phyloP scores from a whole-genome alignment of 768 basidiomycete species.

The Boletus edulis region DNA sequence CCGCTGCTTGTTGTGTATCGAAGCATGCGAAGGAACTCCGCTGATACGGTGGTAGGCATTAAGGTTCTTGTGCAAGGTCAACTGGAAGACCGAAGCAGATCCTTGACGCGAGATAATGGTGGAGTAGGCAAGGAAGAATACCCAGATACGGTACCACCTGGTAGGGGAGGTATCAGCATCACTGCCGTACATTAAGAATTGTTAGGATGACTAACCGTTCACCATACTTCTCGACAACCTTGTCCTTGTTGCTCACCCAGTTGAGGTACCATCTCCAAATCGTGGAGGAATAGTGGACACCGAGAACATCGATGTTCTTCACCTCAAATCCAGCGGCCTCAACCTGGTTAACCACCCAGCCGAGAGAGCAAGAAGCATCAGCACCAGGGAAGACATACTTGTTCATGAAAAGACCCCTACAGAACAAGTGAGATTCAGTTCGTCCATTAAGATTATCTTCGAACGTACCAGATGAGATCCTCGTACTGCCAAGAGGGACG shows the following conservation, averaged over 20 bases:
- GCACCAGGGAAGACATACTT: constrained; percentile 99
- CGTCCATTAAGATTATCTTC: background rate
- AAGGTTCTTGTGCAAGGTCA: constrained; percentile 97
- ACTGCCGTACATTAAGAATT: too few relatives aligned
- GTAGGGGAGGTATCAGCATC: background rate
- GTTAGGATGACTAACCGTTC: constrained; percentile 46
- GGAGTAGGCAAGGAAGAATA: constrained; percentile 93
- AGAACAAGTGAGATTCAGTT: background rate
- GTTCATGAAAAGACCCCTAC: constrained; percentile 94
- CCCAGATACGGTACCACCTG: constrained; percentile 92
- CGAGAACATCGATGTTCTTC: constrained; percentile 94
- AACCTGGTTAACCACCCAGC: constrained; percentile 88
- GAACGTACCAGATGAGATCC: constrained; percentile 84
- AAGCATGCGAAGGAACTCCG: constrained; percentile 78
- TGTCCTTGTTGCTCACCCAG: constrained; percentile 93
- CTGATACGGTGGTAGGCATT: constrained; percentile 92
- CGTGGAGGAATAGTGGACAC: constrained; percentile 95
- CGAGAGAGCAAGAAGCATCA: constrained; percentile 92
- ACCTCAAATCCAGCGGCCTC: constrained; percentile 95
- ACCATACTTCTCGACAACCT: constrained; percentile 86
- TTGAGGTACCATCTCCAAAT: constrained; percentile 94
- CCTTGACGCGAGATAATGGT: constrained; percentile 89
- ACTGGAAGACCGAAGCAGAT: constrained; percentile 89
- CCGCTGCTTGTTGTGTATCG: constrained; percentile 59
- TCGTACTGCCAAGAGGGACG: constrained; percentile 98